A percentile compares a stretch with the other conserved stretches of the same genome.
Conservation (phyloP, 805 yeast species). For the Teunomyces aglyptinius region DNA sequence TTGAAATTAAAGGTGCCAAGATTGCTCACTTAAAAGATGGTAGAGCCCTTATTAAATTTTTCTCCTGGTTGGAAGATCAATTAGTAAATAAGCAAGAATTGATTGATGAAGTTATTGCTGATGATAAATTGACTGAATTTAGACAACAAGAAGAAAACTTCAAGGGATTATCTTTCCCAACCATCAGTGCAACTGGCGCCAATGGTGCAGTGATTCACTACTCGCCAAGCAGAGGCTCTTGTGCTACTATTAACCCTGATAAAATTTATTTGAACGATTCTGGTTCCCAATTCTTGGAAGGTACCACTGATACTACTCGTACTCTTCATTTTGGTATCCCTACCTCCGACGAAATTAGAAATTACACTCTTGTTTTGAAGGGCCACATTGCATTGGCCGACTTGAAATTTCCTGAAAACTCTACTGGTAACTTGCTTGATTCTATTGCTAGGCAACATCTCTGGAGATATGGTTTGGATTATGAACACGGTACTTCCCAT, state of each 20-base stretch:
- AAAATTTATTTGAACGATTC: conserved; percentile 56
- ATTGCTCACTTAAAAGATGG: conserved; percentile 59
- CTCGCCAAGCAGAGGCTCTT: conserved; percentile 48
- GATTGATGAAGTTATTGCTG: conserved; percentile 61
- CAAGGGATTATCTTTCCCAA: conserved; percentile 67
- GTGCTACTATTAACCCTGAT: conserved; percentile 50
- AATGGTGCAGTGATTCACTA: conserved; percentile 80
- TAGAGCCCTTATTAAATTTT: conserved; percentile 50
- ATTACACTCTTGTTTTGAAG: conserved; percentile 57
- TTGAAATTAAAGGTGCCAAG: conserved; percentile 51
- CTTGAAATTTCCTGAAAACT: conserved; percentile 53
- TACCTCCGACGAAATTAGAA: conserved; percentile 41
- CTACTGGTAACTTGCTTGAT: conserved; percentile 55
- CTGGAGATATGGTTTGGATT: conserved; percentile 58
- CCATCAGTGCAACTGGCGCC: conserved; percentile 73
- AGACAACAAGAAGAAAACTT: conserved; percentile 45
- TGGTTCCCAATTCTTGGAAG: conserved; percentile 61
- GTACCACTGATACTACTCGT: conserved; percentile 65
- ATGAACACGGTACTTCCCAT: conserved; percentile 65
- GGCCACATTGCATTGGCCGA: conserved; percentile 52
- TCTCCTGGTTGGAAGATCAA: conserved; percentile 59
- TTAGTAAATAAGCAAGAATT: conserved; percentile 39
- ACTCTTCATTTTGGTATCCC: conserved; percentile 56
- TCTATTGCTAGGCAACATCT: conserved; percentile 56
- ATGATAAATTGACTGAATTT: conserved; percentile 42